Evolutionary conservation across 2,329 filamentous ascomycete species (phyloP).

Genomic region (Cordyceps militaris): DNA sequence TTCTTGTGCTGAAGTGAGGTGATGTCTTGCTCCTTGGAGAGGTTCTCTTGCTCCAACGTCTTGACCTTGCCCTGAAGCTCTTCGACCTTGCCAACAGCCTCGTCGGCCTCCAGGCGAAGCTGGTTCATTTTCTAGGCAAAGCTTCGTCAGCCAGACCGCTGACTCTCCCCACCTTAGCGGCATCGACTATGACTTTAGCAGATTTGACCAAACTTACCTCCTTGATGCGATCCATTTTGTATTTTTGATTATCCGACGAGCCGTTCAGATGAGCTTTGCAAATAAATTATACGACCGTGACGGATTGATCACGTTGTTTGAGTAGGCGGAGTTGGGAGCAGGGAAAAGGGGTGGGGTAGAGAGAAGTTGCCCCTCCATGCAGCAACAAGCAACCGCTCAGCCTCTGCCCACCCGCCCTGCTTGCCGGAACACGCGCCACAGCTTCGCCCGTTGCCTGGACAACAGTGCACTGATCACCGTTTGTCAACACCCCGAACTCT

Average conservation of each 20-base stretch:
- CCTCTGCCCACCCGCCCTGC: neutral
- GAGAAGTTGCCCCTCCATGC: conserved; percentile 15
- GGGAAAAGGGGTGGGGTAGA: conserved; percentile 15
- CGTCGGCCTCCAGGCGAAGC: conserved; percentile 90
- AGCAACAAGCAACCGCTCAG: neutral
- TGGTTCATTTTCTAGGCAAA: conserved; percentile 76
- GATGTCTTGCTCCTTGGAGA: conserved; percentile 96
- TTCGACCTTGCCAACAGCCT: conserved; percentile 71
- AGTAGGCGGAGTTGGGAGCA: conserved; percentile 13
- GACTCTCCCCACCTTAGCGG: neutral
- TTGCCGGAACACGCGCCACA: conserved; percentile 10
- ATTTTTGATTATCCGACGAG: conserved; percentile 16
- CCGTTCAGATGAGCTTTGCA: conserved; percentile 9
- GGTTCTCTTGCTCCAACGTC: conserved; percentile 85
- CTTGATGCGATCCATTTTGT: conserved; percentile 81
- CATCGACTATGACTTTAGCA: neutral
- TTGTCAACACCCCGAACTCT: neutral
- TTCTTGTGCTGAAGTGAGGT: conserved; percentile 95
- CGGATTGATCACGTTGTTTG: conserved; percentile 12
- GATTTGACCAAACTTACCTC: conserved; percentile 53
- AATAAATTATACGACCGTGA: conserved; percentile 3
- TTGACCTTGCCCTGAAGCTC: conserved; percentile 86
- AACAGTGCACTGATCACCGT: conserved; percentile 10
- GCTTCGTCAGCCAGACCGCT: conserved; percentile 20
- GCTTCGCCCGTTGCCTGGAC: conserved; percentile 8